These are phyloP conservation scores for Penicillium longicatenatum DNA, from an alignment of 495 filamentous ascomycete species.

Conservation along the genomic window DNA sequence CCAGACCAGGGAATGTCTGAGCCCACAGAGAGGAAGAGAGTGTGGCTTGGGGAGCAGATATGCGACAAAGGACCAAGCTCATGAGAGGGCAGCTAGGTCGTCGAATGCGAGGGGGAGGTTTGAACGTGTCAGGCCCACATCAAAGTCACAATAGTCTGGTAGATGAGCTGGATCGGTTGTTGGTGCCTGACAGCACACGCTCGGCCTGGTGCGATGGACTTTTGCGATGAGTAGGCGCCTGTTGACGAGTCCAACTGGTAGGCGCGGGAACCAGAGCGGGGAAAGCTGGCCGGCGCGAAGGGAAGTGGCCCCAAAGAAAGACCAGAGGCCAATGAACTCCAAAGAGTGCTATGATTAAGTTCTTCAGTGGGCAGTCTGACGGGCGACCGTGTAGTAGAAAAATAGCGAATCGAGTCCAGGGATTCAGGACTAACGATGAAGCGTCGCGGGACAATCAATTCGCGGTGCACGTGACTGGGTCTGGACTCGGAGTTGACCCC, in stretches of 20 bases:
- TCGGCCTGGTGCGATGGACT: not conserved
- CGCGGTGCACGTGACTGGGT: constrained; percentile 29
- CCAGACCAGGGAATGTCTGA: not conserved
- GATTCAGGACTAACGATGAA: constrained; percentile 4
- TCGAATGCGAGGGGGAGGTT: not conserved
- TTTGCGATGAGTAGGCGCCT: not conserved
- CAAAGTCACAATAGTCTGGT: not conserved
- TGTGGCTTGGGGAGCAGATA: constrained; percentile 8
- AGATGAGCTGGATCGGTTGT: not conserved
- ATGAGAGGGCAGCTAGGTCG: constrained; percentile 6
- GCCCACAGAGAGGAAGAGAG: not conserved
- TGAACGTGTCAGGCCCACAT: not conserved
- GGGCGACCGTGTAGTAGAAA: not conserved
- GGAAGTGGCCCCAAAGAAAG: not conserved
- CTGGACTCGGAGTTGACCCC: constrained; percentile 21
- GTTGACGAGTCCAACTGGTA: constrained; percentile 1
- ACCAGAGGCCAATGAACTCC: not conserved
- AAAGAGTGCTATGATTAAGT: not conserved
- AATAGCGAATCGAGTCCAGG: not conserved
- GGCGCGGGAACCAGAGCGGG: constrained; percentile 29
- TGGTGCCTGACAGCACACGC: not conserved
- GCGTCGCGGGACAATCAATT: constrained; percentile 18
- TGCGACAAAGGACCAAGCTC: constrained; percentile 20
- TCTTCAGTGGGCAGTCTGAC: not conserved
- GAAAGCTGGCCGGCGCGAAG: constrained; percentile 15